These are phyloP conservation scores for Parietaria judaica DNA, from an alignment of 306 rosid genomes.

Conservation along the genomic window DNA sequence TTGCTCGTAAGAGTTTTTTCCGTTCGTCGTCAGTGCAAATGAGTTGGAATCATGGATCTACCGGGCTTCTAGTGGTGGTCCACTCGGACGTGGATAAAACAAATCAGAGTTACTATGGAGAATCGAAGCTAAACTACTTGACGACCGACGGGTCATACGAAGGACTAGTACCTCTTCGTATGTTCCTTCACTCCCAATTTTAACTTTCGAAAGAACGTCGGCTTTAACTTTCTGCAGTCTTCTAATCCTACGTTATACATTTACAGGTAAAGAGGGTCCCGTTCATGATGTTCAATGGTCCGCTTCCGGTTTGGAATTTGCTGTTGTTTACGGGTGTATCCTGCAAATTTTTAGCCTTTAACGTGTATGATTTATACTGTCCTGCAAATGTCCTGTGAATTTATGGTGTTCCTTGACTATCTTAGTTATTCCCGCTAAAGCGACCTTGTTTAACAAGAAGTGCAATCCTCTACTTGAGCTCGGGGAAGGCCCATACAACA, in stretches of 20 bases:
- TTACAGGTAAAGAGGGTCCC: conserved; percentile 97
- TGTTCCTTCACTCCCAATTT: conserved; percentile 19
- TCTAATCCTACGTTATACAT: conserved; percentile 14
- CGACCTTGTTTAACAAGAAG: conserved; percentile 89
- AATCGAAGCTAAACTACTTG: conserved; percentile 77
- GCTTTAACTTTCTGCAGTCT: conserved; percentile 4
- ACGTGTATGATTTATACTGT: conserved; percentile 5
- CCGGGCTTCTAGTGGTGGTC: conserved; percentile 73
- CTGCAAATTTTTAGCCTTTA: conserved; percentile 22
- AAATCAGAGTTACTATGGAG: conserved; percentile 95
- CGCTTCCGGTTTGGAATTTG: conserved; percentile 66
- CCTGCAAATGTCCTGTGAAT: conserved; percentile 8
- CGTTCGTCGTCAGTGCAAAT: conserved; percentile 80
- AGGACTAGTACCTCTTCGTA: conserved; percentile 91
- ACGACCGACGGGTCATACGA: conserved; percentile 80
- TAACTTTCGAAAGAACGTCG: neutral
- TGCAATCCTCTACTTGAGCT: conserved; percentile 94
- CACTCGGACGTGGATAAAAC: conserved; percentile 97
- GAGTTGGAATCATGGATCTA: conserved; percentile 76
- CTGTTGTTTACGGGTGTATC: conserved; percentile 98
- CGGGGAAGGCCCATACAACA: conserved; percentile 90
- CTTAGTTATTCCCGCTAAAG: conserved; percentile 87
- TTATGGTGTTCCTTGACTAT: conserved; percentile 42
- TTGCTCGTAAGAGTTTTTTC: conserved; percentile 79
- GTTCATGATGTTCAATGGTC: conserved; percentile 97